Evolutionary conservation across 2,329 filamentous ascomycete genomes (phyloP), one percentile per base, ranked within the genome.

Genomic region (Hypoxylon sp.): DNA sequence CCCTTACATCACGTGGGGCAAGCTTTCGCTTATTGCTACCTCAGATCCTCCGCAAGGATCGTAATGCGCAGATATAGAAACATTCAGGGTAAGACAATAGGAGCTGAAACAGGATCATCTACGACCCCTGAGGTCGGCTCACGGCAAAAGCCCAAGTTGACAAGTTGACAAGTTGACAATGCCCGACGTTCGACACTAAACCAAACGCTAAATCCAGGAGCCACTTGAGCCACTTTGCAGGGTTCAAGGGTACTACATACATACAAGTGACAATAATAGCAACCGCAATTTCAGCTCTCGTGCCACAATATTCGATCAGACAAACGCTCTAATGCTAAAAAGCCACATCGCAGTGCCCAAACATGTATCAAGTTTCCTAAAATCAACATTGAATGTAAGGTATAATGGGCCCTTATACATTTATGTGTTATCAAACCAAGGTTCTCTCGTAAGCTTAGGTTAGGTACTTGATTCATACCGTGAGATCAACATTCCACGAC

Each of bases 31-130:
- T 27, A 19, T 42, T 21, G 7, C 19, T 54, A 8, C 35, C 47
- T 31, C 29, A 29, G 15, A 53, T 65, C 63, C 51, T 53, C 24
- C 17, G 27, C 17, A 53, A 56, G 57, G 47, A 51, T 61, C 24
- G n/a, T 21, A 51, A 35, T 29, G 44, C 37, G 32, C 53, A 65
- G 35, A 65, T 50, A 52, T 55, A 52, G 65, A 66, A 57, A 66
- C 62, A 44, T 52, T 19, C 31, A 39, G 47, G 31, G 62, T 70
- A 0, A 32, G 46, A 61, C 29, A 31, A 44, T 15, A 58, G 46
- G 53, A 39, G 32, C 44, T 39, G 65, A 68, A 68, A 71, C 65
- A 29, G 11, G 10, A 32, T 21, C 56, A 44, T 39, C 56, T 55
- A 13, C 24, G 47, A 56, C 37, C 64, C 68, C 57, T 62, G 37